Conservation (phyloP, 1,139 yeast species). For the Diutina catenulata region DNA sequence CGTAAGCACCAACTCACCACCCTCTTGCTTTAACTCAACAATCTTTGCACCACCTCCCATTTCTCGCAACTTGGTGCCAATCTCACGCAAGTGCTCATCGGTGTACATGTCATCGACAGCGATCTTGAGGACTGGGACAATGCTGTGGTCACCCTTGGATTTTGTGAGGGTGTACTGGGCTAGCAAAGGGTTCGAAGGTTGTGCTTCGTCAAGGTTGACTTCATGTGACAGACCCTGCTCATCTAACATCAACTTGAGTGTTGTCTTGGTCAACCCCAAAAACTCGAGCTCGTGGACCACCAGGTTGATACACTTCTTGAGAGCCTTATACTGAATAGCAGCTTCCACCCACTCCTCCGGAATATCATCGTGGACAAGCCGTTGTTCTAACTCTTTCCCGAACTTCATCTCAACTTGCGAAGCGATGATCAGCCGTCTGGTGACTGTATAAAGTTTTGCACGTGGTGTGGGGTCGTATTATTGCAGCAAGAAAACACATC, state of each 20-base stretch:
- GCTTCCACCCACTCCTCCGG: conserved; percentile 61
- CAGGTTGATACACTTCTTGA: conserved; percentile 52
- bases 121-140: conserved; percentile 28
- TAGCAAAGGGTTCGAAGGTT: conserved; percentile 27
- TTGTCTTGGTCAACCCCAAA: conserved; percentile 41
- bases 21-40: conserved; percentile 13
- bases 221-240: conserved; percentile 19
- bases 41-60: conserved; percentile 14
- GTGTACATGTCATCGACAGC: conserved; percentile 24
- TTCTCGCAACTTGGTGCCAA: conserved; percentile 20
- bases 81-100: conserved; percentile 25
- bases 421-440: too few relatives aligned
- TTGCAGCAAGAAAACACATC: too few relatives aligned
- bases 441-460: too few relatives aligned
- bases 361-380: conserved; percentile 45
- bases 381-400: conserved; percentile 58
- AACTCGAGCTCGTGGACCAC: conserved; percentile 49
- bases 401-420: conserved; percentile 41
- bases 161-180: conserved; percentile 32
- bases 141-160: conserved; percentile 12
- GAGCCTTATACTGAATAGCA: conserved; percentile 60
- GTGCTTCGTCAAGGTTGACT: conserved; percentile 20
- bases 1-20: conserved; percentile 13
- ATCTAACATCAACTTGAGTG: conserved; percentile 29
- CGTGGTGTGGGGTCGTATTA: too few relatives aligned